Conservation (phyloP, 345 rosid species). For the Xanthoceras sorbifolium region DNA sequence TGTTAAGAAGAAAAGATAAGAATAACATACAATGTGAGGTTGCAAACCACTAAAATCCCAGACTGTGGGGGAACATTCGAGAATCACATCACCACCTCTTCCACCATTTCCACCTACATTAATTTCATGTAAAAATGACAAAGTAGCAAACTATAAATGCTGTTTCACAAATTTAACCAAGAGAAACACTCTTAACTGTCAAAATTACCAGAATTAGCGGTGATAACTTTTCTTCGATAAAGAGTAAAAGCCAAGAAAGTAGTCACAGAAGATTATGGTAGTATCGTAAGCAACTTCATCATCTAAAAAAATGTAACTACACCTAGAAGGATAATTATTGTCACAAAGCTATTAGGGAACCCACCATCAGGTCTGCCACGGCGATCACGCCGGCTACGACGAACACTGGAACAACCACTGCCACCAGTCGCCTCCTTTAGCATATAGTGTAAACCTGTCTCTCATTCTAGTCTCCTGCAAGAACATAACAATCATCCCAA, state of each 20-base stretch:
- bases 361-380: constrained; percentile 65
- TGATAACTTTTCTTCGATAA: background rate
- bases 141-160: background rate
- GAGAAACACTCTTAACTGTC: background rate
- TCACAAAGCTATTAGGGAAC: constrained; percentile 4
- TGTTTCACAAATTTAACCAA: background rate
- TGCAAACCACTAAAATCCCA: constrained; percentile 94
- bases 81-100: constrained; percentile 91
- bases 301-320: background rate
- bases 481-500: no score
- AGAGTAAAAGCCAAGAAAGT: background rate
- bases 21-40: constrained; percentile 70
- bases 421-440: constrained; percentile 78
- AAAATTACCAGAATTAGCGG: background rate
- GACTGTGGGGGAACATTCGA: constrained; percentile 76
- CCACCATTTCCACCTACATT: constrained; percentile 93
- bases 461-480: constrained; percentile 71
- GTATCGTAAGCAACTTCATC: background rate
- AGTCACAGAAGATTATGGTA: background rate
- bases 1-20: constrained; percentile 1
- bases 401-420: constrained; percentile 55
- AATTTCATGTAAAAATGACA: constrained; percentile 19
- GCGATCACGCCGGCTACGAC: constrained; percentile 49
- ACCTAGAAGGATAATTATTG: background rate
- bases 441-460: constrained; percentile 48